Evolutionary conservation across 1,284 basidiomycete genomes (phyloP), one percentile per base, ranked within the genome.

Genomic region (Fomes fomentarius): DNA sequence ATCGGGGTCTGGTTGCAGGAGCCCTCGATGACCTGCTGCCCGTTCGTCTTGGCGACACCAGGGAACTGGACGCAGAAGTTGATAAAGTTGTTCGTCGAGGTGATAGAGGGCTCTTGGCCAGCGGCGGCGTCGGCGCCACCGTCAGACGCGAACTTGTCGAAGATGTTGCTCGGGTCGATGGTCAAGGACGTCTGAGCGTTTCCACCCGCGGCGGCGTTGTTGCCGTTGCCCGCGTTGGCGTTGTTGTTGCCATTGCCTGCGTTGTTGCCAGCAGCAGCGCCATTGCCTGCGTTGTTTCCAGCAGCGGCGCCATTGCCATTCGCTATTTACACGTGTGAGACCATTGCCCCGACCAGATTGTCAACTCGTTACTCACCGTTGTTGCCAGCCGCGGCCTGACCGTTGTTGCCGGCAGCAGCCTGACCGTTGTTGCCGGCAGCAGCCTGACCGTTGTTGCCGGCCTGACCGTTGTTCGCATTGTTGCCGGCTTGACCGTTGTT

Each of bases 71-170:
- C 64, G 65, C 83, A 87, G 72, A 83, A 85, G 75, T 87, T 85
- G 76, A 88, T 87, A 71, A 85, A 89, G 74, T 89, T 89, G 76
- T 90, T 88, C 37, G 73, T 74, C 39, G 82, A 84, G 15, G 85
- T 87, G 48, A 81, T 66, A 11, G 84, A 86, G 4, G 82, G 66
- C 48, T 82, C 79, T 68, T 85, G 83, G 52, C 82, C 79, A 63
- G 69, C 74, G 21, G 71, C 67, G 11, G 76, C 76, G 69, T 63
- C 60, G 25, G 63, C 54, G 62, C 79, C 76, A 56, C 81, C 83
- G 58, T 82, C 62, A 47, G 80, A 74, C 40, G 74, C 74, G 64
- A 85, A 84, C 54, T 77, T 78, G 22, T 66, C 62, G 8, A 80
- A 78, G 64, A 87, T 74, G 47, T 82, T 77, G 28, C 54, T 60